Percentiles rank a stretch among this genome's conserved stretches.
Conservation (phyloP, 345 rosid genomes). For the Passiflora organensis region DNA sequence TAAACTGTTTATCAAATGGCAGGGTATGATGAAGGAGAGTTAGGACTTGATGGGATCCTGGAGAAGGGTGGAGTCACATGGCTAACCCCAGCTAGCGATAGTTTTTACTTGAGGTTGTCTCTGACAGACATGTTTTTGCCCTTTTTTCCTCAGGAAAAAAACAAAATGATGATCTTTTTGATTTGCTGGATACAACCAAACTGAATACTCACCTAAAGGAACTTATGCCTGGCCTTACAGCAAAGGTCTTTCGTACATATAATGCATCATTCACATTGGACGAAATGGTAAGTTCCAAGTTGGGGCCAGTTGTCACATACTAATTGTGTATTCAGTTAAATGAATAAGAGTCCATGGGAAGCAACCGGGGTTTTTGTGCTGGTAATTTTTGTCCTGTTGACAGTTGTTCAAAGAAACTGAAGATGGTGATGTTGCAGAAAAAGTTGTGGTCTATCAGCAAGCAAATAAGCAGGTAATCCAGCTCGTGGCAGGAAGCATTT, state of each 20-base stretch:
- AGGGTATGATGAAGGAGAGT: too few species aligned
- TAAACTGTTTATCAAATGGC: not conserved
- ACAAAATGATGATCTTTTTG: constrained; percentile 71
- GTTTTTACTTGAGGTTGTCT: not conserved
- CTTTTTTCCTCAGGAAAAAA: constrained; percentile 49
- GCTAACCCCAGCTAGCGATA: not conserved
- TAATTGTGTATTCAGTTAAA: not conserved
- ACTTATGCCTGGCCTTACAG: constrained; percentile 97
- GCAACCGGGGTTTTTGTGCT: not conserved
- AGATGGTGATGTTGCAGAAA: constrained; percentile 74
- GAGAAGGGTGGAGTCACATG: not conserved
- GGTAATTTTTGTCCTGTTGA: constrained; percentile 17
- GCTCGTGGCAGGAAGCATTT: constrained; percentile 2
- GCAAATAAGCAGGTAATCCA: constrained; percentile 86
- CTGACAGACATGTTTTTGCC: constrained; percentile 10
- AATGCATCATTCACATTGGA: constrained; percentile 95
- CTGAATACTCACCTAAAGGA: constrained; percentile 95
- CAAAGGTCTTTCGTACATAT: constrained; percentile 98
- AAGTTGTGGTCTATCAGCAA: constrained; percentile 61
- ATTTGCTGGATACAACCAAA: constrained; percentile 83
- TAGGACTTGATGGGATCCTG: too few species aligned
- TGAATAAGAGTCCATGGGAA: constrained; percentile 1
- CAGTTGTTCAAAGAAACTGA: constrained; percentile 71
- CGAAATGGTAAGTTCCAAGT: constrained; percentile 57
- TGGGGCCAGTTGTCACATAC: too few species aligned